Evolutionary conservation across 805 yeast genomes (phyloP), one percentile per base, ranked within the genome.

Genomic region (Zygosaccharomyces rouxii): DNA sequence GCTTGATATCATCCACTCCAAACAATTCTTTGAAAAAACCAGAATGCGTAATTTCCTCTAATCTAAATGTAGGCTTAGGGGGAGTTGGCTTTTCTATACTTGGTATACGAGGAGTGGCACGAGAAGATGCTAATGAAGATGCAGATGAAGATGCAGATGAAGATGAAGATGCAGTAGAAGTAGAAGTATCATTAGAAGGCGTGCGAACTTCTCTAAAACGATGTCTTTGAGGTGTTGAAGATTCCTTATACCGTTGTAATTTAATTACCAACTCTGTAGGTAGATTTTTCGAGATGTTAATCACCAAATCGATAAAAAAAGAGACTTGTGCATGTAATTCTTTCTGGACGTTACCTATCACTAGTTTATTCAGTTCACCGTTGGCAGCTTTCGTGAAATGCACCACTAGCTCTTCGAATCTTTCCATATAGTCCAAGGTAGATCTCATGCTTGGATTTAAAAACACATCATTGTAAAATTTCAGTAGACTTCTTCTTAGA

Each of bases 391-490:
- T 71, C 7, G 78, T 78, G 55, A 80, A 81, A 54, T 73, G 68
- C 62, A 78, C 71, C 2, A 81, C 71, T 30, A 80, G 57, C 45
- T 77, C 81, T 48, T 72, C 72, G 9, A 70, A 66, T 19, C 70
- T 70, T 13, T 58, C 63, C 37, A 66, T 50, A 25, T 55, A 59
- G 30, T 68, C 70, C 55, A 70, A 68, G 23, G 55, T 64, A 3
- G 38, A 33, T 2, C 45, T 26, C 44, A 51, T 45, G 13, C 30
- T 44, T 1, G 83, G 80, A 44, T 75, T 77, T 31, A 83, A 67
- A 25, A 57, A 62, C 35, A 81, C 56, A 39, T 80, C 83, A 48
- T 81, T 81, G 62, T 85, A 84, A 49, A 84, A 74, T 22, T 86
- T 76, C 22, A 85, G 63, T 40, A 83, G 71, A 44, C 83, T 75